Evolutionary conservation across 139 green algal species (phyloP).

Genomic region (Chlamydomonas incerta): DNA sequence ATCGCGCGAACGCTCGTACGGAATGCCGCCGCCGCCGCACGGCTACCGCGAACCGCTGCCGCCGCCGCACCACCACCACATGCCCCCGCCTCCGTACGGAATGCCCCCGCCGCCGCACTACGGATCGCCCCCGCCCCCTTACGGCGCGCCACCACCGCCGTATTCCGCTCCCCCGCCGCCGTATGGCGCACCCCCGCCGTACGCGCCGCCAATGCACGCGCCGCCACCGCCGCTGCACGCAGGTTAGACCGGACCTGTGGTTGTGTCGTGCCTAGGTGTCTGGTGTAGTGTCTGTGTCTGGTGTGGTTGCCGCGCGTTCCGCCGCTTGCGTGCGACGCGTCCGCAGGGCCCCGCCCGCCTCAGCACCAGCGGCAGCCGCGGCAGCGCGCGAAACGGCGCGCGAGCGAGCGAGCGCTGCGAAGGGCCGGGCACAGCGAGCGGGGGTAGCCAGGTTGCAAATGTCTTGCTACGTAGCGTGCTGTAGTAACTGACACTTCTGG

Average conservation of each 20-base stretch:
- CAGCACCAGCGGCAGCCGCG: no score
- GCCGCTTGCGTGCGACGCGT: no score
- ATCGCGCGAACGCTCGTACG: slow-evolving; percentile 23
- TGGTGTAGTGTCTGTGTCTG: no score
- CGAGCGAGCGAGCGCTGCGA: no score
- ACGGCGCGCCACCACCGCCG: slow-evolving; percentile 8
- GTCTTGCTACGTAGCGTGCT: no score
- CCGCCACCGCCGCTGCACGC: slow-evolving; percentile 5
- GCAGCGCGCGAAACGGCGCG: no score
- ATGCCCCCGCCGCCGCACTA: slow-evolving; percentile 37
- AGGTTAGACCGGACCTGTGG: slow-evolving; percentile 13
- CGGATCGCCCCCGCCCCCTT: slow-evolving; percentile 4
- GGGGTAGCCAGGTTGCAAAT: no score
- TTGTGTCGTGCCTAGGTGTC: no score
- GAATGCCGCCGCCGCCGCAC: slow-evolving; percentile 19
- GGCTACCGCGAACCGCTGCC: slow-evolving; percentile 37
- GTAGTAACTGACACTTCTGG: no score
- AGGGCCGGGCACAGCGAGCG: no score
- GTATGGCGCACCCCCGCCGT: slow-evolving; percentile 13
- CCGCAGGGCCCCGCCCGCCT: no score
- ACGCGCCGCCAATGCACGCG: slow-evolving; percentile 28
- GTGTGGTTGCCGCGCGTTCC: no score
- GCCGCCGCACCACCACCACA: slow-evolving; percentile 24
- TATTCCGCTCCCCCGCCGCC: slow-evolving; percentile 25
- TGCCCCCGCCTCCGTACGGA: slow-evolving; percentile 35